Base-by-base conservation (phyloP, 2,329 filamentous ascomycete genomes). In the Penicillium sp. region DNA sequence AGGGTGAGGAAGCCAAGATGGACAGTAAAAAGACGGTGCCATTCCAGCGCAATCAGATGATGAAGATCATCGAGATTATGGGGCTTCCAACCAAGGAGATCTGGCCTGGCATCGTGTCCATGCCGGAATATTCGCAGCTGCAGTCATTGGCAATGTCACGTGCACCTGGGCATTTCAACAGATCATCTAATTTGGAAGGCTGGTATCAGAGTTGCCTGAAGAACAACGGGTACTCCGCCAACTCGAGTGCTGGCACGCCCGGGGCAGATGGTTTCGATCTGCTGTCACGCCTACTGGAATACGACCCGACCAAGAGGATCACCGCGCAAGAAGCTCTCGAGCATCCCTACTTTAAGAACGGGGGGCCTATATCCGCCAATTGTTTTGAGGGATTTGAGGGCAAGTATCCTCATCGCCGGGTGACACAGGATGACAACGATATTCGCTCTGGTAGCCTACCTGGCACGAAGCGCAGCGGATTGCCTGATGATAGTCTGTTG, bases 1-100 rank as follows among this genome's bases (percentile, higher is more conserved):
- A 98, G 66, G 93, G 93, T 0, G 93, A 98, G 64, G 93, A 98
- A 70, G 93, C 93, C 15, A 98, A 98, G 72, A 96, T 97, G 86
- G 93, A 98, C 69, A 87, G 81, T 60, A 98, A 98, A 71, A 97
- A 97, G 72, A 93, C 87, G 0, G 90, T 97, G 0, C 93, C 93
- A 0, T 98, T 98, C 61, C 93, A 98, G 69, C 82, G 90, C 13
- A 96, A 96, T 62, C 93, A 98, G 72, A 97, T 98, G 91, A 88
- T 93, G 64, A 96, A 95, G 71, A 98, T 98, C 60, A 88, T 95
- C 33, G 93, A 98, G 64, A 89, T 98, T 54, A 84, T 98, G 75
- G 93, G 93, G 26, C 74, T 95, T 57, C 93, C 93, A 0, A 88
- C 81, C 6, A 91, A 91, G 62, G 87, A 95, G 43, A 81, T 83